These are phyloP conservation scores for Martiniozyma abietophila DNA, from an alignment of 805 yeast species.

Conservation along the genomic window DNA sequence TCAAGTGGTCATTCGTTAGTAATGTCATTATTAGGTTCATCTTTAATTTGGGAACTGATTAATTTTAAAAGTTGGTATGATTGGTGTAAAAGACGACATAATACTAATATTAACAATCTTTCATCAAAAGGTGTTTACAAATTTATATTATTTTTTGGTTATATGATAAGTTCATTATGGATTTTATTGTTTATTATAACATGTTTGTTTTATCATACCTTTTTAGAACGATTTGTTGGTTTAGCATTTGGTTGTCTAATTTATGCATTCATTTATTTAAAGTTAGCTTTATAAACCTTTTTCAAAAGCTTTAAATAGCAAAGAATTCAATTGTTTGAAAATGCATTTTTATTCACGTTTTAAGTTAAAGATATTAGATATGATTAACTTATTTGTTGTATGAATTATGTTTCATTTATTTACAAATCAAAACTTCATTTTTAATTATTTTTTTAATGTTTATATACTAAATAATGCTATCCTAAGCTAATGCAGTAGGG, in stretches of 20 bases:
- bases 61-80: constrained; percentile 5
- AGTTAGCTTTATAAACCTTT: constrained; percentile 4
- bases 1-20: constrained; percentile 35
- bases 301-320: too few species aligned
- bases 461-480: too few species aligned
- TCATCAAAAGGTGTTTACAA: background rate
- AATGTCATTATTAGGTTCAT: constrained; percentile 26
- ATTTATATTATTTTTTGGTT: background rate
- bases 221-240: constrained; percentile 38
- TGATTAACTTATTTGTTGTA: too few species aligned
- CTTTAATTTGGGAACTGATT: constrained; percentile 18
- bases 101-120: too few species aligned
- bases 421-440: constrained; percentile 4
- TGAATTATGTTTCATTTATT: background rate
- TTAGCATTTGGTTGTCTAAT: constrained; percentile 29
- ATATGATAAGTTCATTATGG: constrained; percentile 24
- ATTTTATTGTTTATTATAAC: constrained; percentile 33
- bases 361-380: too few species aligned
- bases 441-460: too few species aligned
- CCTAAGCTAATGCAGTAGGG: constrained; percentile 4
- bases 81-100: too few species aligned
- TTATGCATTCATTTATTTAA: constrained; percentile 22
- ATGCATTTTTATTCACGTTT: too few species aligned
- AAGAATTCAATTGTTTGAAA: too few species aligned
- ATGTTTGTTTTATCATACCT: constrained; percentile 40